phyloP scores from a whole-genome alignment of 2,329 filamentous ascomycete species.

The Colletotrichum musicola region DNA sequence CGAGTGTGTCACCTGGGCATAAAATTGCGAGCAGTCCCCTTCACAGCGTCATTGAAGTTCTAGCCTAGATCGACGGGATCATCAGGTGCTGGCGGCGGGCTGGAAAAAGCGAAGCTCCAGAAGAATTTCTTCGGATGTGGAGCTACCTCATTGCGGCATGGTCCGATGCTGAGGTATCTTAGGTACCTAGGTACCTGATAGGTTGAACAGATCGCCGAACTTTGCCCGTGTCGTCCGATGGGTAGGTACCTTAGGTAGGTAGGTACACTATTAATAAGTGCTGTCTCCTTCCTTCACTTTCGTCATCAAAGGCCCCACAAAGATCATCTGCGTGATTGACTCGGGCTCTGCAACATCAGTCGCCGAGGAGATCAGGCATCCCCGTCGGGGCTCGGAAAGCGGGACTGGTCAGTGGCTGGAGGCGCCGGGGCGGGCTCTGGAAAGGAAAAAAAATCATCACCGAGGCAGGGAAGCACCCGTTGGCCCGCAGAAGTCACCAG shows the following conservation, averaged over 20 bases:
- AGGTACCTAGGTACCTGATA: not conserved
- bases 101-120: conserved; percentile 36
- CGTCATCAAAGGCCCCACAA: conserved; percentile 6
- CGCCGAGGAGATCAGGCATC: conserved; percentile 21
- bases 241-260: no score
- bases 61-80: conserved; percentile 30
- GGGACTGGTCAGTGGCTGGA: not conserved
- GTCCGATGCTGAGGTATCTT: not conserved
- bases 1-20: conserved; percentile 26
- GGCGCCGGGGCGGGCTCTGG: not conserved
- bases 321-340: conserved; percentile 17
- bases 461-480: conserved; percentile 16
- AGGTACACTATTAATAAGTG: no score
- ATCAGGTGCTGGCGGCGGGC: conserved; percentile 26
- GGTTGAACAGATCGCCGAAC: conserved; percentile 17
- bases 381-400: conserved; percentile 21
- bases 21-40: conserved; percentile 9
- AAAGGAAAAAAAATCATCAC: conserved; percentile 11
- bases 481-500: conserved; percentile 22
- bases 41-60: conserved; percentile 37
- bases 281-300: not conserved
- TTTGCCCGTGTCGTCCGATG: conserved; percentile 2
- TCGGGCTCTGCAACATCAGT: conserved; percentile 28
- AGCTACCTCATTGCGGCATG: conserved; percentile 2
- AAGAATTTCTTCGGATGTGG: conserved; percentile 33